These are phyloP conservation scores for Pseudogymnoascus sp. DNA, from an alignment of 2,329 filamentous ascomycete genomes.

Conservation along the genomic window DNA sequence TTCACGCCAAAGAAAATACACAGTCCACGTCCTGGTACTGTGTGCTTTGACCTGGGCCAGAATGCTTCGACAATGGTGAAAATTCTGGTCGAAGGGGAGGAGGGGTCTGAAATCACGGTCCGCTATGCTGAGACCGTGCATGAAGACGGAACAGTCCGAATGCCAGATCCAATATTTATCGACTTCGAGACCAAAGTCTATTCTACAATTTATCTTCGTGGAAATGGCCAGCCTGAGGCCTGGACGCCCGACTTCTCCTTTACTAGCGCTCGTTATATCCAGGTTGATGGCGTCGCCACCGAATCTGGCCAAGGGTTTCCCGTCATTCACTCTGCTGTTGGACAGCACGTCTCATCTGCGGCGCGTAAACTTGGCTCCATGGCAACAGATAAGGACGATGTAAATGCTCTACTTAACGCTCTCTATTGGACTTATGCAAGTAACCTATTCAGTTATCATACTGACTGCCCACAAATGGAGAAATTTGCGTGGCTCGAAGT, in stretches of 20 bases:
- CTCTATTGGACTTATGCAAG: constrained; percentile 37
- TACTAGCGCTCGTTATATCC: constrained; percentile 35
- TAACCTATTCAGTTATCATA: constrained; percentile 39
- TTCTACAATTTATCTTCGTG: constrained; percentile 30
- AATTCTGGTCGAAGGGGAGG: constrained; percentile 21
- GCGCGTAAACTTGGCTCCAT: constrained; percentile 26
- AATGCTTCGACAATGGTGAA: constrained; percentile 29
- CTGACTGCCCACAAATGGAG: constrained; percentile 39
- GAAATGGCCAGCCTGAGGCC: constrained; percentile 23
- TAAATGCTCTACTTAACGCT: constrained; percentile 34
- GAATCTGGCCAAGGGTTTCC: constrained; percentile 20
- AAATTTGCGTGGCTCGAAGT: constrained; percentile 43
- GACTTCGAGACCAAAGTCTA: constrained; percentile 32
- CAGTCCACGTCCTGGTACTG: constrained; percentile 20
- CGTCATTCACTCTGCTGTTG: constrained; percentile 28
- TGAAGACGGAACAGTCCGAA: constrained; percentile 29
- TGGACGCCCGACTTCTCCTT: constrained; percentile 36
- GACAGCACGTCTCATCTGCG: constrained; percentile 33
- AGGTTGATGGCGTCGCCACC: constrained; percentile 32
- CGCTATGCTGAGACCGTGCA: constrained; percentile 27
- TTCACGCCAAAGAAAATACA: constrained; percentile 25
- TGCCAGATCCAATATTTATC: constrained; percentile 33
- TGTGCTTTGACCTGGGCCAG: constrained; percentile 28
- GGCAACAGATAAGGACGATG: constrained; percentile 33
- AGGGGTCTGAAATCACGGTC: constrained; percentile 25